Evolutionary conservation across 305 asterid species (phyloP).

Genomic region (Lippia alba): DNA sequence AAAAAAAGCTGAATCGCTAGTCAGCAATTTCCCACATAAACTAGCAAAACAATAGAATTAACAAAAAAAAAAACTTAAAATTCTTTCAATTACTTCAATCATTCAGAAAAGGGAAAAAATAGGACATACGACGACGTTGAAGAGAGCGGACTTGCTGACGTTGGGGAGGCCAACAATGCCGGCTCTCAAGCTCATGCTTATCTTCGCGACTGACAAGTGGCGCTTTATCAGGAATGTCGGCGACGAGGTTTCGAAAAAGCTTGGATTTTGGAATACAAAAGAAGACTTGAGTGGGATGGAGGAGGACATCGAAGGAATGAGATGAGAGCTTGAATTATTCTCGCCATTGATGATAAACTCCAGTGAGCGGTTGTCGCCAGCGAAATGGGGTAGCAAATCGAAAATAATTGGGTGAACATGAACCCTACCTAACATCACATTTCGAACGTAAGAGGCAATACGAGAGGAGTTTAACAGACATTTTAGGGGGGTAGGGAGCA

Average conservation of each 20-base stretch:
- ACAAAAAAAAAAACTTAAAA: neutral
- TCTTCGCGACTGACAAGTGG: constrained; percentile 68
- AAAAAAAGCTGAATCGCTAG: constrained; percentile 1
- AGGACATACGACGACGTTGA: constrained; percentile 87
- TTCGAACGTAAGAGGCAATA: no score
- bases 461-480: no score
- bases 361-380: no score
- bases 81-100: constrained; percentile 17
- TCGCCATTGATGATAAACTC: constrained; percentile 58
- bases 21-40: neutral
- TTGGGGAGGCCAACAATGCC: constrained; percentile 99
- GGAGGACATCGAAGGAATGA: constrained; percentile 61
- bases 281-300: constrained; percentile 56
- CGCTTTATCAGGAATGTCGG: constrained; percentile 51
- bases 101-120: constrained; percentile 18
- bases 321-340: constrained; percentile 58
- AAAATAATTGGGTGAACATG: no score
- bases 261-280: constrained; percentile 49
- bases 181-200: constrained; percentile 90
- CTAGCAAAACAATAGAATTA: neutral
- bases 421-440: no score
- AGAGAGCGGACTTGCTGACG: constrained; percentile 95
- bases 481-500: no score
- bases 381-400: no score
- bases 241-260: constrained; percentile 44